Base-by-base conservation (phyloP, 179 eudicot genomes). In the Sideroxylon spinosum region DNA sequence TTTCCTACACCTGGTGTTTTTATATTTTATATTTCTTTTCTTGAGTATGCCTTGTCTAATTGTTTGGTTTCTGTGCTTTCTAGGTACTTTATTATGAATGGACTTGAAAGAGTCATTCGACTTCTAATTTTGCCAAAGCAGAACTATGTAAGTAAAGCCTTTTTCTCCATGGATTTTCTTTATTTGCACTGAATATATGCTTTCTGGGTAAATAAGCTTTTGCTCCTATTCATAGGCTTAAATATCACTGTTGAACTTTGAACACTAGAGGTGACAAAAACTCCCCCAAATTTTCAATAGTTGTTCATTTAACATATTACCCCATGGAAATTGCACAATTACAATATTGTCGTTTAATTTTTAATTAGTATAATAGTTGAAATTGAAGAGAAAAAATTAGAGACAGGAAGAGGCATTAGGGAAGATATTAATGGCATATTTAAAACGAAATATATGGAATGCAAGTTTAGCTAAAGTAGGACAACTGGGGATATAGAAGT, bases 91-190 rank as follows among this genome's bases (percentile, higher is more conserved):
- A 85, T 95, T 74, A 56, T 87, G 80, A 93, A 91, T 78, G 97
- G 99, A 74, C 87, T 90, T 55, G 99, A 95, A 89, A 95, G 96
- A 90, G 88, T 95, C 73, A 75, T 90, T 78, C 89, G 99, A 49
- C 86, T 92, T 77, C 46, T 92, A 63, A 89, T 95, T 75, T 78
- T 93, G 89, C 94, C 87, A 50, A 95, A 95, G 89, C 81, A 98
- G 20, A 95, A 95, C 87, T 90, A 92, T 90, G 99, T 95, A 72
- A 89, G 99, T 86, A 74, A 29, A 65, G 7, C 13, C 6, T 56
- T 29, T 14, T 48, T 49, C 68, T 70, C 49, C 9, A 3, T 55
- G 2, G 13, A 7, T 19, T 48, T 49, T 16, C 9, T 20, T 61
- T 75, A 48, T 78, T 20, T 76, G 71, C 26, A 25, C n/a, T 65